Conservation (phyloP, 108 stramenopile species). For the Chaetoceros tenuissimus region DNA sequence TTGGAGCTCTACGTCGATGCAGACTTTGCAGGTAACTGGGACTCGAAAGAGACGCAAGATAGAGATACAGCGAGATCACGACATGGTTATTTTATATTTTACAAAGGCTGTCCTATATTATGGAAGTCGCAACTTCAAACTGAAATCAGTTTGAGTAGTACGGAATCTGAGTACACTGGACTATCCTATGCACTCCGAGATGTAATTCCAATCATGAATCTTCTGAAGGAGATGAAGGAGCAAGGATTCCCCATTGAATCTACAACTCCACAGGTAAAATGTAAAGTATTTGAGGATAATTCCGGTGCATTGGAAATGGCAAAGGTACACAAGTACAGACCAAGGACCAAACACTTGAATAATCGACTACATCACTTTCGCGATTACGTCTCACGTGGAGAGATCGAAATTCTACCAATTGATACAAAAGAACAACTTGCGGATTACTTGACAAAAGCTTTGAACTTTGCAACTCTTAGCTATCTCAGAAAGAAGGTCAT, state of each 20-base stretch:
- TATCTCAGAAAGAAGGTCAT: conserved; percentile 2
- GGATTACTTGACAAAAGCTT: too few relatives aligned
- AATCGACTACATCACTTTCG: conserved; percentile 15
- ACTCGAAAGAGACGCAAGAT: conserved; percentile 8
- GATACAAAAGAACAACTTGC: conserved; percentile 9
- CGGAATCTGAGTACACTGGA: conserved; percentile 10
- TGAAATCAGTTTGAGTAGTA: conserved; percentile 23
- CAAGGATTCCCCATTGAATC: conserved; percentile 3
- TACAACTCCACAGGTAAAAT: conserved; percentile 10
- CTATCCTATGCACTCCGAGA: conserved; percentile 7
- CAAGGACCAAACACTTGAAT: conserved; percentile 17
- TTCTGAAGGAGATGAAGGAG: too few relatives aligned
- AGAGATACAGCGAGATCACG: conserved; percentile 16
- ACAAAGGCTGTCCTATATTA: conserved; percentile 20
- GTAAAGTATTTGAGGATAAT: too few relatives aligned
- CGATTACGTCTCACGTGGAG: conserved; percentile 9
- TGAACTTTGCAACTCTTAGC: too few relatives aligned
- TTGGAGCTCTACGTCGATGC: conserved; percentile 42
- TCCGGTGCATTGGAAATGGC: too few relatives aligned
- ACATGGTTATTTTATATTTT: conserved; percentile 11
- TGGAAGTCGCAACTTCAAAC: too few relatives aligned
- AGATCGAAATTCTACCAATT: conserved; percentile 16
- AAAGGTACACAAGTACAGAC: conserved; percentile 10
- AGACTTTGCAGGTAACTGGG: conserved; percentile 38
- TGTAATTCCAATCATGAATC: conserved; percentile 16